Evolutionary conservation across 2,329 filamentous ascomycete genomes (phyloP).

Genomic region (Neonectria magnoliae): DNA sequence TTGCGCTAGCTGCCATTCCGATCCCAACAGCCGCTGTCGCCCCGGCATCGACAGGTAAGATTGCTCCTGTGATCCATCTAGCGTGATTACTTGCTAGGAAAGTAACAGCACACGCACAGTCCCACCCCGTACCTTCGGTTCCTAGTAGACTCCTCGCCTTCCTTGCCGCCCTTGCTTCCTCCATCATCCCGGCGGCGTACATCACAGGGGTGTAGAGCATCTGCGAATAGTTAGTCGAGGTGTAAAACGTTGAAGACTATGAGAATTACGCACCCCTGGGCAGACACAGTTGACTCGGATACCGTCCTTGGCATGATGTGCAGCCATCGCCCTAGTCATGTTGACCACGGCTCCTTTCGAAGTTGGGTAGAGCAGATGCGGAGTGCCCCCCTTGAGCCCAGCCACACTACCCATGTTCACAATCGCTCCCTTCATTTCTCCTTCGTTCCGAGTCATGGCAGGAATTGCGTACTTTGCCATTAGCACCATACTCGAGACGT

Average conservation of each 20-base stretch:
- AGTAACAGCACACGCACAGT: conserved; percentile 51
- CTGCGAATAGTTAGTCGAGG: conserved; percentile 26
- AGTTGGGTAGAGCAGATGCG: conserved; percentile 57
- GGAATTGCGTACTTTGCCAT: conserved; percentile 73
- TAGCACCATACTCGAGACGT: conserved; percentile 72
- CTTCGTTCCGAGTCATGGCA: conserved; percentile 64
- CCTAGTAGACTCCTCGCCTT: conserved; percentile 51
- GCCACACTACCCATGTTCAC: conserved; percentile 73
- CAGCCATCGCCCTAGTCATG: conserved; percentile 63
- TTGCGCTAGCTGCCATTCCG: conserved; percentile 37
- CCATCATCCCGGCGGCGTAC: conserved; percentile 52
- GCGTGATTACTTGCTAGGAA: conserved; percentile 54
- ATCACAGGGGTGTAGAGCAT: conserved; percentile 62
- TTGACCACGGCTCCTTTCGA: conserved; percentile 60
- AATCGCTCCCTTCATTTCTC: conserved; percentile 60
- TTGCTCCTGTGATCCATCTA: conserved; percentile 55
- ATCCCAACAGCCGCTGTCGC: conserved; percentile 43
- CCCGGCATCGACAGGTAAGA: conserved; percentile 55
- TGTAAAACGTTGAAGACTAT: accelerated
- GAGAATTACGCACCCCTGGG: conserved; percentile 44
- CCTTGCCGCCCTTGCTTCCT: conserved; percentile 50
- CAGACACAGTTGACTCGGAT: conserved; percentile 62
- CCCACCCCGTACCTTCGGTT: conserved; percentile 57
- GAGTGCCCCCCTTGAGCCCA: conserved; percentile 59
- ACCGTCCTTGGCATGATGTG: conserved; percentile 57